Base-by-base conservation (phyloP, 805 yeast genomes). In the Maudiozyma bulderi region DNA sequence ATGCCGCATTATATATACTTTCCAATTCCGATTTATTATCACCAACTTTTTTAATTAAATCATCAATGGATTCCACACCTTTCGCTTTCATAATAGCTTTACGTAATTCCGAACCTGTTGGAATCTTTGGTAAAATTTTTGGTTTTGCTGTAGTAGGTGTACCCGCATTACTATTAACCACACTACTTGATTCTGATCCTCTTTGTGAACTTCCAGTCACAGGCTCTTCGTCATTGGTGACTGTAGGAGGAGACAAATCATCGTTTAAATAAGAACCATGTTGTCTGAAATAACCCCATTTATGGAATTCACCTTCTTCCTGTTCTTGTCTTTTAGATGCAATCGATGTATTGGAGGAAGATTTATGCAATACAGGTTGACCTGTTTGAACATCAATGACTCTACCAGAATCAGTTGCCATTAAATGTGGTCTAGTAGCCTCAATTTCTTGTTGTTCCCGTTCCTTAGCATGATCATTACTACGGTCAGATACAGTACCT, bases 261-360 rank as follows among this genome's bases (percentile, higher is more conserved):
- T 13, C 43, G 15, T 28, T 40, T 29, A 33, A 31, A n/a, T 28
- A 11, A 10, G 49, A 42, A 30, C 82, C 78, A 59, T 80, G 86
- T 61, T 82, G 85, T 54, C 87, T 81, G 58, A 80, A 86, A 59
- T 81, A 79, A 15, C 95, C 95, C 81, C 88, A 81, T 67, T 84
- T 81, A 65, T 86, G 96, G 54, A 88, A 75, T 60, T 86, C 95
- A 57, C 96, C 97, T 70, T 89, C 97, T 62, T 89, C 97, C 52
- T 81, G 82, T 61, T 88, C 96, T 64, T 85, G 87, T 63, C 79
- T 82, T 13, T 89, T 87, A 58, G 84, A 80, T 10, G 68, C 60
- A 3, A 85, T 75, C 0, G 86, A 78, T 1, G 85, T 81, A 53
- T 78, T 84, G 0, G 87, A 81, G 5, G 77, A 68, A 55, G 83